Conservation (phyloP, 371 early-diverging fungal species). For the Rhizopus stolonifer region DNA sequence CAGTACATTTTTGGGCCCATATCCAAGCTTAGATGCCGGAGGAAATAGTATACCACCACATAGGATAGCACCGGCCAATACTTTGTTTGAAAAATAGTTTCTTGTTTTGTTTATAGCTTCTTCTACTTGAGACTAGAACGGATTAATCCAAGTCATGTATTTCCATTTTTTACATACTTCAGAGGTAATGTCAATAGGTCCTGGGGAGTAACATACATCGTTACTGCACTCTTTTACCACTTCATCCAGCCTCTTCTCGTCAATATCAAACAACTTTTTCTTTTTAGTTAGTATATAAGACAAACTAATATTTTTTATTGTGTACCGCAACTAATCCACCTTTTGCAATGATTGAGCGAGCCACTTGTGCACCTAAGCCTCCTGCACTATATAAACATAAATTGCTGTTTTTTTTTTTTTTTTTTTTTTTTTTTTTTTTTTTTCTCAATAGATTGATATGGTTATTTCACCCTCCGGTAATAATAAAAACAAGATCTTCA, state of each 20-base stretch:
- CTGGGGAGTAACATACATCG: slow-evolving; percentile 41
- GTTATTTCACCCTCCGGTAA: slow-evolving; percentile 37
- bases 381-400: slow-evolving; percentile 45
- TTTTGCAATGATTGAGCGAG: slow-evolving; percentile 19
- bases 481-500: slow-evolving; percentile 29
- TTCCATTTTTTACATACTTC: slow-evolving; percentile 32
- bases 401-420: too few species aligned
- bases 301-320: neutral
- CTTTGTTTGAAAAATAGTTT: slow-evolving; percentile 30
- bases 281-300: neutral
- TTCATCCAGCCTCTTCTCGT: slow-evolving; percentile 23
- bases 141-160: neutral
- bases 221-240: slow-evolving; percentile 30
- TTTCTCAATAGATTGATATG: neutral
- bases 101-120: slow-evolving; percentile 33
- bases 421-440: too few species aligned
- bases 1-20: slow-evolving; percentile 28
- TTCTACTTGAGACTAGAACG: slow-evolving; percentile 32
- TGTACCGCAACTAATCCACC: slow-evolving; percentile 32
- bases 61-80: slow-evolving; percentile 45
- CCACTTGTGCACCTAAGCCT: slow-evolving; percentile 39
- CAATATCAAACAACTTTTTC: slow-evolving; percentile 54
- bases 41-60: slow-evolving; percentile 49
- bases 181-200: slow-evolving; percentile 44
- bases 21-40: slow-evolving; percentile 24